Evolutionary conservation across 345 rosid species (phyloP).

Genomic region (Sisymbrium altissimum): DNA sequence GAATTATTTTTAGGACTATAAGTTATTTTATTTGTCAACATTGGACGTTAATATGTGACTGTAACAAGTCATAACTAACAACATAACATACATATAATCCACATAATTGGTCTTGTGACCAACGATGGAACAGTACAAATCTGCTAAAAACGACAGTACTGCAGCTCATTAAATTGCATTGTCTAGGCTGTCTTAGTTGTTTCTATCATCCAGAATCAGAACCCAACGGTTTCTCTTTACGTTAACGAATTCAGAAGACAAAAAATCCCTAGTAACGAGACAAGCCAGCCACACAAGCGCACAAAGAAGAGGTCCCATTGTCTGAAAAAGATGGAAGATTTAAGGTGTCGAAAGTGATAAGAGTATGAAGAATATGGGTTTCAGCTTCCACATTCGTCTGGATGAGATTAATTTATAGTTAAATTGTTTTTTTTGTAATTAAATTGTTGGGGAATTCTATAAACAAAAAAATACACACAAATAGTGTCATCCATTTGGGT

Average conservation of each 20-base stretch:
- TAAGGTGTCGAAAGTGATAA: not conserved
- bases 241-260: not conserved
- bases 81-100: not conserved
- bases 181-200: not conserved
- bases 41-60: not conserved
- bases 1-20: not conserved
- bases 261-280: not conserved
- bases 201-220: not conserved
- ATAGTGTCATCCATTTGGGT: not conserved
- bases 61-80: not conserved
- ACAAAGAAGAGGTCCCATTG: not conserved
- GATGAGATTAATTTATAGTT: no score
- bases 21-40: not conserved
- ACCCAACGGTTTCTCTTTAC: not conserved
- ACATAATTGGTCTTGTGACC: not conserved
- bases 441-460: no score
- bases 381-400: no score
- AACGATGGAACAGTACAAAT: not conserved
- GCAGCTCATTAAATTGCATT: not conserved
- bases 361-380: not conserved
- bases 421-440: no score
- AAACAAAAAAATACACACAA: no score
- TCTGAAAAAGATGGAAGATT: not conserved
- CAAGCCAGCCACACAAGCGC: not conserved
- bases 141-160: not conserved